Evolutionary conservation across 2,329 filamentous ascomycete species (phyloP), one percentile per base, ranked within the genome.

Genomic region (Colletotrichum tamarilloi): DNA sequence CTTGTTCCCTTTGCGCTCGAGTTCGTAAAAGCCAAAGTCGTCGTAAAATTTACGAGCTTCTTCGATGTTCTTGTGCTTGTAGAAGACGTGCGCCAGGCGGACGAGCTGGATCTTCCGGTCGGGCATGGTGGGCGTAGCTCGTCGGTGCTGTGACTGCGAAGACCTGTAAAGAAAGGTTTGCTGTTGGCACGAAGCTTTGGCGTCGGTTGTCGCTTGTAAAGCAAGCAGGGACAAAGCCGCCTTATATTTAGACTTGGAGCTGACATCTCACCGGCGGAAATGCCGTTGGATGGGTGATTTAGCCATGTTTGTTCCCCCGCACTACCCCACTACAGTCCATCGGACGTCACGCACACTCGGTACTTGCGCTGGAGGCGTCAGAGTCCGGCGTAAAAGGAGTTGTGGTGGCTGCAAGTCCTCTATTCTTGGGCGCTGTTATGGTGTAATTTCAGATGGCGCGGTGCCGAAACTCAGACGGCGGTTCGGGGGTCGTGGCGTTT

Each of bases 11-110:
- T 79, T 76, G 65, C 78, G 79, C 72, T 82, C 81, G 11, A 79
- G 78, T 75, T 85, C 81, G 52, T 77, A 79, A 78, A 88, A 86
- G 73, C 87, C 87, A 75, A 88, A 88, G 79, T 88, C 86, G 4
- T 80, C 74, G n/a, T 85, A 78, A 77, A 88, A 88, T 32, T 80
- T 67, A 65, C 80, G 79, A 6, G 85, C 85, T 12, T 79, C 78
- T 3, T 81, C 81, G n/a, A 86, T 80, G 76, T 88, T 79, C 53
- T 80, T 77, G 77, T 88, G 85, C 68, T 83, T 85, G 80, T 88
- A 88, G 79, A 84, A 85, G 63, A 86, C 84, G 74, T 87, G 85
- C 28, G 85, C 81, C 49, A 84, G 80, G 77, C 81, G 82, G 53
- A 80, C 78, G 30, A 85, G 81, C 57, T 78, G 75, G 75, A 84